Percentiles rank a stretch among this genome's conserved stretches.
Evolutionary conservation across 2,329 filamentous ascomycete genomes (phyloP).

Genomic region (Fusarium nisikadoi): DNA sequence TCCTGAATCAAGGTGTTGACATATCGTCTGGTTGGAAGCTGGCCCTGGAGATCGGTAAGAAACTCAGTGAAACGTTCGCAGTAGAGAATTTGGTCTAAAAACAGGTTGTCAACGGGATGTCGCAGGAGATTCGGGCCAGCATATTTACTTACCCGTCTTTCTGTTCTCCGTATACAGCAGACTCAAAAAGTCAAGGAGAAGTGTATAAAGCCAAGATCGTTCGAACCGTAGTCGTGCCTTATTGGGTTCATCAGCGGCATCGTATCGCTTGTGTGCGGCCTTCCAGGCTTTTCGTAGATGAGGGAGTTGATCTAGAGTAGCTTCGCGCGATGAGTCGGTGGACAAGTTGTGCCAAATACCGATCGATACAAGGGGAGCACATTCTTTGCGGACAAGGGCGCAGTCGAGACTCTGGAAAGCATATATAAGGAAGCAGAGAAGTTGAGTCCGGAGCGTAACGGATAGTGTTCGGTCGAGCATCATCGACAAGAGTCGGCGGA

Average conservation of each 20-base stretch:
- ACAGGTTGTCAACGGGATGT: conserved; percentile 28
- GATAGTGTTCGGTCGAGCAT: conserved; percentile 77
- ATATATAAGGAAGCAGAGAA: conserved; percentile 89
- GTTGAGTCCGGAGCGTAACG: conserved; percentile 76
- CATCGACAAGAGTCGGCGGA: conserved; percentile 90
- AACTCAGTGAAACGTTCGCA: conserved; percentile 95
- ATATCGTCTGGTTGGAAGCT: conserved; percentile 92
- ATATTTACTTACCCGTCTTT: conserved; percentile 54
- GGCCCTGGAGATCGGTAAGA: conserved; percentile 88
- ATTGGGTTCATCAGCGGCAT: conserved; percentile 81
- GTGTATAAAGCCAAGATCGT: conserved; percentile 89
- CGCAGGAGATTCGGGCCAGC: neutral
- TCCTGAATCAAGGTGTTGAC: conserved; percentile 90
- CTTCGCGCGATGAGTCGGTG: conserved; percentile 78
- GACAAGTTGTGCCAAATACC: conserved; percentile 95
- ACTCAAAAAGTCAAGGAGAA: conserved; percentile 84
- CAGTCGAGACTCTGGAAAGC: conserved; percentile 95
- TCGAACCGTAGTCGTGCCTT: conserved; percentile 90
- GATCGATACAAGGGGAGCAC: conserved; percentile 93
- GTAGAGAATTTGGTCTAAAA: conserved; percentile 75
- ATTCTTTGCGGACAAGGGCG: conserved; percentile 91
- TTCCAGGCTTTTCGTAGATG: conserved; percentile 91
- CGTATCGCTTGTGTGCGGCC: conserved; percentile 85
- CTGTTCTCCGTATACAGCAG: conserved; percentile 70
- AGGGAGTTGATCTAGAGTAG: conserved; percentile 75